Evolutionary conservation across 2,329 filamentous ascomycete genomes (phyloP).

Genomic region (Aspergillus nomiae): DNA sequence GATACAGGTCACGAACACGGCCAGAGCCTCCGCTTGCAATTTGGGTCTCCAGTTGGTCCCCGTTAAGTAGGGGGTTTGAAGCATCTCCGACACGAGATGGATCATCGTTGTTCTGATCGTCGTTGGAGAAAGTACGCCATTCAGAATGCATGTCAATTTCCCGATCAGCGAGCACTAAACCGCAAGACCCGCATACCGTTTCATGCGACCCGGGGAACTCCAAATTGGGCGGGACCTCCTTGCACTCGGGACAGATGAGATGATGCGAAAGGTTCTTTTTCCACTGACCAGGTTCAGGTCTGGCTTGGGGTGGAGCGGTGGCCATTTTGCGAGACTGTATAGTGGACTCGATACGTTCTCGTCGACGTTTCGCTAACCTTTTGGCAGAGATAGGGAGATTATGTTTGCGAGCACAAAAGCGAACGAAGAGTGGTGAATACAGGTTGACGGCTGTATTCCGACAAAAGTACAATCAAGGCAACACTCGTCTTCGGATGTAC

Average conservation of each 20-base stretch:
- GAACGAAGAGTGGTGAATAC: conserved; percentile 72
- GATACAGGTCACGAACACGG: conserved; percentile 72
- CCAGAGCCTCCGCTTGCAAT: conserved; percentile 80
- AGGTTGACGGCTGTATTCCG: conserved; percentile 57
- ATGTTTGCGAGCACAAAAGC: conserved; percentile 54
- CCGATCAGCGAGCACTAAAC: conserved; percentile 83
- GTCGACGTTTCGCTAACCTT: conserved; percentile 47
- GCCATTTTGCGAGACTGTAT: conserved; percentile 39
- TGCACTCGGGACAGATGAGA: conserved; percentile 87
- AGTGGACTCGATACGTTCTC: conserved; percentile 34
- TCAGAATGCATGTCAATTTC: conserved; percentile 96
- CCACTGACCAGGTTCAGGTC: conserved; percentile 55
- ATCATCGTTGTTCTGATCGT: conserved; percentile 94
- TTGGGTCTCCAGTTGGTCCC: conserved; percentile 82
- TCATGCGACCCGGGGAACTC: conserved; percentile 92
- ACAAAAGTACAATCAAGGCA: conserved; percentile 19
- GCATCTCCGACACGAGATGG: conserved; percentile 97
- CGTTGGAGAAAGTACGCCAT: conserved; percentile 98
- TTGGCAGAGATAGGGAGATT: conserved; percentile 47
- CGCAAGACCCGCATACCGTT: conserved; percentile 89
- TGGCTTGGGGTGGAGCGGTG: conserved; percentile 38
- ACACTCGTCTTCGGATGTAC: conserved; percentile 8
- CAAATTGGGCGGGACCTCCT: conserved; percentile 86
- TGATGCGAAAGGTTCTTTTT: conserved; percentile 84
- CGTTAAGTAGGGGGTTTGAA: conserved; percentile 85